Percentiles rank a stretch among this genome's conserved stretches.
phyloP scores from a whole-genome alignment of 1,139 yeast species.

The Suhomyces coccinellae region DNA sequence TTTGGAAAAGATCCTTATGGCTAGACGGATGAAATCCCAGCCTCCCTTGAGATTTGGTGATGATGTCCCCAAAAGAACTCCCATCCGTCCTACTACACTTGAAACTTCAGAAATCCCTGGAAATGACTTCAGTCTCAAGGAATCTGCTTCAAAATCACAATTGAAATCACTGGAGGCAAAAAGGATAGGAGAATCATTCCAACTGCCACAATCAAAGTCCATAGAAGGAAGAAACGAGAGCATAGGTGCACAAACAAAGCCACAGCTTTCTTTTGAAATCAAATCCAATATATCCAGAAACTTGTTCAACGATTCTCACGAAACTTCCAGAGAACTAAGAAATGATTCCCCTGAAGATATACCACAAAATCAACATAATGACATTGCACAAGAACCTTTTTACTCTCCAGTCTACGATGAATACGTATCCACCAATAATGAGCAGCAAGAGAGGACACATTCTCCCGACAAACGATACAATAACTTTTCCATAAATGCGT shows the following conservation, averaged over 20 bases:
- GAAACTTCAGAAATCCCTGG: not conserved
- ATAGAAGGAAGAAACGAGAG: not conserved
- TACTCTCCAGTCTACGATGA: not conserved
- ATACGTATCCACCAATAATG: not conserved
- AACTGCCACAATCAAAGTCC: not conserved
- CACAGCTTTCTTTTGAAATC: not conserved
- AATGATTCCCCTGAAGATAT: not conserved
- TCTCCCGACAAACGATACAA: not conserved
- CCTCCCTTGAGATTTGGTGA: not conserved
- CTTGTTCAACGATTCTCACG: no score
- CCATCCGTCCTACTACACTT: not conserved
- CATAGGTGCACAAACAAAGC: not conserved
- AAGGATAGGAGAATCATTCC: not conserved
- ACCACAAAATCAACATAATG: not conserved
- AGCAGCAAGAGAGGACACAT: not conserved
- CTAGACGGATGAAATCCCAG: slow-evolving; percentile 14
- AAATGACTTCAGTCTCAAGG: not conserved
- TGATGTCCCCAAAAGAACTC: not conserved
- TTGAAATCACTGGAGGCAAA: not conserved
- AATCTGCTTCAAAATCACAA: not conserved
- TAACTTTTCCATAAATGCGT: not conserved
- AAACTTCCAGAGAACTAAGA: not conserved
- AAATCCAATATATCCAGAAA: not conserved
- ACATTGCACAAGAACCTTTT: not conserved
- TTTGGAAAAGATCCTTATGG: slow-evolving; percentile 31